A percentile compares a stretch with the other conserved stretches of the same genome.
These are phyloP conservation scores for Talaromyces sp. DNA, from an alignment of 2,329 filamentous ascomycete genomes.

Conservation along the genomic window DNA sequence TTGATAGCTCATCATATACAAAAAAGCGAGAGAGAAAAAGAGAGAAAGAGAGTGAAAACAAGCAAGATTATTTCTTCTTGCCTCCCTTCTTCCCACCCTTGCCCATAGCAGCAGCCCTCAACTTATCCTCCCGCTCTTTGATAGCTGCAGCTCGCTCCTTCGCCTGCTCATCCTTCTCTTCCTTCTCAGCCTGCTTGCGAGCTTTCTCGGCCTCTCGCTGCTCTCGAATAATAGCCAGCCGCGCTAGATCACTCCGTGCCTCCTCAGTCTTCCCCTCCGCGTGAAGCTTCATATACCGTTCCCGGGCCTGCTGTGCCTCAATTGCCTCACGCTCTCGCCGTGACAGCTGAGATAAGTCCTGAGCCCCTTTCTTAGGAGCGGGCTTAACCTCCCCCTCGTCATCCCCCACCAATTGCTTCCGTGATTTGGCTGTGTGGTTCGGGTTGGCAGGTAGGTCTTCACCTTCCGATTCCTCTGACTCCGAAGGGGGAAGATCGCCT, in stretches of 20 bases:
- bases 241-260: conserved; percentile 83
- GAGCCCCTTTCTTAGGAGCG: conserved; percentile 34
- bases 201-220: conserved; percentile 82
- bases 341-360: conserved; percentile 59
- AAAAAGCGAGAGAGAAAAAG: background rate
- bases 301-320: conserved; percentile 84
- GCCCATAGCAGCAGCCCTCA: conserved; percentile 43
- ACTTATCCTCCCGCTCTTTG: conserved; percentile 43
- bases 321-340: conserved; percentile 75
- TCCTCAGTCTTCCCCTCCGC: conserved; percentile 96
- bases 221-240: conserved; percentile 79
- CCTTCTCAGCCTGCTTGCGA: conserved; percentile 75
- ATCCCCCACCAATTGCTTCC: conserved; percentile 70
- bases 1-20: background rate
- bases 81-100: conserved; percentile 33
- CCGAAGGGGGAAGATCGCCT: conserved; percentile 81
- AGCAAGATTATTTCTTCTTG: conserved; percentile 34
- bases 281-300: conserved; percentile 88
- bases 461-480: conserved; percentile 55
- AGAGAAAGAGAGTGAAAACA: background rate
- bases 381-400: conserved; percentile 55
- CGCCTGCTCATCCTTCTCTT: conserved; percentile 48
- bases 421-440: conserved; percentile 72
- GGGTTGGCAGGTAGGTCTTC: conserved; percentile 73
- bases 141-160: conserved; percentile 38